phyloP scores from a whole-genome alignment of 202 grass and related monocot genomes.

The Bolboschoenoplectus hybrid region DNA sequence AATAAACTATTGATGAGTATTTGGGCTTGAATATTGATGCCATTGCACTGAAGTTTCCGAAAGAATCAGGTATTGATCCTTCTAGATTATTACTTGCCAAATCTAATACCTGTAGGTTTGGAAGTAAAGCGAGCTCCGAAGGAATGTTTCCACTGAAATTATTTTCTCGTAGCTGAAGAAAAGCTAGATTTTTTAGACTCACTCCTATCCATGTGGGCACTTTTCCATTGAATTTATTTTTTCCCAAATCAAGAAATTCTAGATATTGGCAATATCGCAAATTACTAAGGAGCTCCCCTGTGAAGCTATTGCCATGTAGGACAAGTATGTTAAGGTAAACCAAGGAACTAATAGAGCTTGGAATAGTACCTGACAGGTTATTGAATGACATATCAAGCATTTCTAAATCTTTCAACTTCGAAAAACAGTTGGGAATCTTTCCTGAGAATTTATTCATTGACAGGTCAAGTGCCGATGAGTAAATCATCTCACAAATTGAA shows the following conservation, averaged over 20 bases:
- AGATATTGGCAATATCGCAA: constrained; percentile 32
- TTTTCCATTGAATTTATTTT: constrained; percentile 49
- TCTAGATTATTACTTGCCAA: neutral
- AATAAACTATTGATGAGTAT: neutral
- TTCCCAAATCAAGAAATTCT: constrained; percentile 34
- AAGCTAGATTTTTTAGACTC: neutral
- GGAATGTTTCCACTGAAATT: constrained; percentile 48
- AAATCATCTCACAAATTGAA: constrained; percentile 41
- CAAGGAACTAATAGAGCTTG: constrained; percentile 33
- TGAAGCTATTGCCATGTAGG: constrained; percentile 41
- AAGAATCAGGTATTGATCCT: constrained; percentile 9
- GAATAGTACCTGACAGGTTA: constrained; percentile 46
- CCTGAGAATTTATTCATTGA: constrained; percentile 47
- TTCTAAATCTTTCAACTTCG: neutral
- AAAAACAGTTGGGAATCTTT: constrained; percentile 37
- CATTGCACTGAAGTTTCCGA: constrained; percentile 41
- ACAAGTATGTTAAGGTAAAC: neutral
- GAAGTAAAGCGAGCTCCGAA: constrained; percentile 33
- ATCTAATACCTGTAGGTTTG: constrained; percentile 35
- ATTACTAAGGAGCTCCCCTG: constrained; percentile 37
- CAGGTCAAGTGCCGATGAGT: neutral
- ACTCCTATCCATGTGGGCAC: constrained; percentile 55
- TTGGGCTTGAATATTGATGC: neutral
- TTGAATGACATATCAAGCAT: constrained; percentile 44
- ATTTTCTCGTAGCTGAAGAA: constrained; percentile 41